phyloP scores from a whole-genome alignment of 164 flowering plant species.

The Berberis vulgaris region DNA sequence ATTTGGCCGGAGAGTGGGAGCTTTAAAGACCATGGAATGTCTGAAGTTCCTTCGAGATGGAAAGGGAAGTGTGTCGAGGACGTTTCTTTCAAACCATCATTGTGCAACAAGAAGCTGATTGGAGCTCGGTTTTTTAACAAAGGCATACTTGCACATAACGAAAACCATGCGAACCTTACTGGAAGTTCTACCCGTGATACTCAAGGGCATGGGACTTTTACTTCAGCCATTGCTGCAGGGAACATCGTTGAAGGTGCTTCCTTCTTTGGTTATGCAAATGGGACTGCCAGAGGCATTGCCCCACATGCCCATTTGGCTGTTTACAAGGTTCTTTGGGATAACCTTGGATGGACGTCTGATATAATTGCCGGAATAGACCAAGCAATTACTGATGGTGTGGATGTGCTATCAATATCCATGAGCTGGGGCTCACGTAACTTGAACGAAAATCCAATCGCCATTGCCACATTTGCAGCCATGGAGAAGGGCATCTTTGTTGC shows the following conservation, averaged over 20 bases:
- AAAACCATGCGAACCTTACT: neutral
- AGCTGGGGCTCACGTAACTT: no score
- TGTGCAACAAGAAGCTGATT: constrained; percentile 12
- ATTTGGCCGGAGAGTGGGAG: constrained; percentile 18
- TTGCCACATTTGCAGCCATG: no score
- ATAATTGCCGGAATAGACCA: constrained; percentile 15
- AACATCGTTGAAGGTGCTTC: constrained; percentile 6
- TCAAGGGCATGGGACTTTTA: constrained; percentile 15
- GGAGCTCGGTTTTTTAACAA: constrained; percentile 11
- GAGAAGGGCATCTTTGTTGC: no score
- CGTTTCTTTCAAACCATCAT: neutral
- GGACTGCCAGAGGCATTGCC: constrained; percentile 14
- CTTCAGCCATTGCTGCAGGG: constrained; percentile 15
- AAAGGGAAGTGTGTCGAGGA: constrained; percentile 10
- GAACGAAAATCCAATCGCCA: no score
- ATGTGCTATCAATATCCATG: no score
- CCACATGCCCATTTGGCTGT: constrained; percentile 14
- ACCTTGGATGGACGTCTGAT: constrained; percentile 9
- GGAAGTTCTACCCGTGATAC: constrained; percentile 9
- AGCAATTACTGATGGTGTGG: no score
- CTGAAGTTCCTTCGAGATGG: constrained; percentile 6
- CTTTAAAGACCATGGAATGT: constrained; percentile 12
- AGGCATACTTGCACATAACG: constrained; percentile 2
- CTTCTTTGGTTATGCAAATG: constrained; percentile 10
- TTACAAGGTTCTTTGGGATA: constrained; percentile 13